phyloP scores from a whole-genome alignment of 768 basidiomycete species.

The Wakefieldia striispora region DNA sequence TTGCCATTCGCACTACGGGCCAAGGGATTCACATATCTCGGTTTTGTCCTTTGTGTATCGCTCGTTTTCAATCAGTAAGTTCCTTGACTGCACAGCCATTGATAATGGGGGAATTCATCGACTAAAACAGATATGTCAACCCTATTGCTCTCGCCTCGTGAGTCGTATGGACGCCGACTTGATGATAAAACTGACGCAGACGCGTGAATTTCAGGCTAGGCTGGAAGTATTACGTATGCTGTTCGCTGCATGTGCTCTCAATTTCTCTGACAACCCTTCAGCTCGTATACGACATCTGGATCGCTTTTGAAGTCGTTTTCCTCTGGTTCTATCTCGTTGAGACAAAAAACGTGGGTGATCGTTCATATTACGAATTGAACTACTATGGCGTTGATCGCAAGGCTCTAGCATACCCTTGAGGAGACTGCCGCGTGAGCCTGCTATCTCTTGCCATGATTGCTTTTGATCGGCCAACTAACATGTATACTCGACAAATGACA shows the following conservation, averaged over 20 bases:
- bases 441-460: too few species aligned
- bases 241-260: background rate
- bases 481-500: too few species aligned
- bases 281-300: conserved; percentile 39
- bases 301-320: conserved; percentile 38
- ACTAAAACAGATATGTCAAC: conserved; percentile 28
- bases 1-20: conserved; percentile 38
- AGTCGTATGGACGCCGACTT: background rate
- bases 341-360: conserved; percentile 29
- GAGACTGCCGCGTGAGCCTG: too few species aligned
- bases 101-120: conserved; percentile 20
- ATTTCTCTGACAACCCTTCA: background rate
- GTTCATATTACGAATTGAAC: background rate
- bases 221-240: conserved; percentile 31
- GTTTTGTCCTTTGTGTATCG: conserved; percentile 35
- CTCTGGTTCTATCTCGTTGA: conserved; percentile 34
- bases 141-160: conserved; percentile 31
- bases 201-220: too few species aligned
- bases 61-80: conserved; percentile 42
- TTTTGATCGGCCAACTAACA: too few species aligned
- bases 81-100: conserved; percentile 1
- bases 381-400: background rate
- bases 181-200: too few species aligned
- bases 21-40: conserved; percentile 38
- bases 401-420: conserved; percentile 24